A percentile compares a stretch with the other conserved stretches of the same genome.
phyloP scores from a whole-genome alignment of 257 asterid species.

The Plantago ovata region DNA sequence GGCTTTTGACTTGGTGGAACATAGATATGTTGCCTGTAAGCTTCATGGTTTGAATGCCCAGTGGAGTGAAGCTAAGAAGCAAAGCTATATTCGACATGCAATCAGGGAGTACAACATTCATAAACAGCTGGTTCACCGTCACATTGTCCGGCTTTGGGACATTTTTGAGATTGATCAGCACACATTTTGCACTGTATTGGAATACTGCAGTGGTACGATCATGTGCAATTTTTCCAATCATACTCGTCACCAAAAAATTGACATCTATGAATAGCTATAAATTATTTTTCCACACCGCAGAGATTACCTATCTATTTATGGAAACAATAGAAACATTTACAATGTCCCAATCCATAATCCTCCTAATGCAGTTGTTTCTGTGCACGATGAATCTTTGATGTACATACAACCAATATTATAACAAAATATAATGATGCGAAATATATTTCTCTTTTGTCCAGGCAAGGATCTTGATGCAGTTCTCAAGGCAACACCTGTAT shows the following conservation, averaged over 20 bases:
- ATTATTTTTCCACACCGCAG: neutral
- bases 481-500: slow-evolving; percentile 76
- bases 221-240: neutral
- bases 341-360: neutral
- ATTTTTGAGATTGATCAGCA: slow-evolving; percentile 94
- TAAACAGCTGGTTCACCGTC: slow-evolving; percentile 82
- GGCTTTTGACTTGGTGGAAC: slow-evolving; percentile 98
- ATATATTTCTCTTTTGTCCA: slow-evolving; percentile 20
- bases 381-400: slow-evolving; percentile 6
- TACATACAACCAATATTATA: neutral
- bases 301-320: slow-evolving; percentile 1
- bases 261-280: neutral
- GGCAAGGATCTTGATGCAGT: slow-evolving; percentile 99
- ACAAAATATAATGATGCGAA: slow-evolving; percentile 2
- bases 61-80: slow-evolving; percentile 99
- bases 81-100: slow-evolving; percentile 92
- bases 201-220: slow-evolving; percentile 85
- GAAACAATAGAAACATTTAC: neutral
- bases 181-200: slow-evolving; percentile 97
- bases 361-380: neutral
- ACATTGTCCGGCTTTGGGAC: slow-evolving; percentile 98
- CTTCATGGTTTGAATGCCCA: slow-evolving; percentile 96
- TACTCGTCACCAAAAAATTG: neutral
- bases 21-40: slow-evolving; percentile 97
- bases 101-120: slow-evolving; percentile 99